A percentile compares a stretch with the other conserved stretches of the same genome.
phyloP scores from a whole-genome alignment of 768 basidiomycete genomes.

The Russula lepida region DNA sequence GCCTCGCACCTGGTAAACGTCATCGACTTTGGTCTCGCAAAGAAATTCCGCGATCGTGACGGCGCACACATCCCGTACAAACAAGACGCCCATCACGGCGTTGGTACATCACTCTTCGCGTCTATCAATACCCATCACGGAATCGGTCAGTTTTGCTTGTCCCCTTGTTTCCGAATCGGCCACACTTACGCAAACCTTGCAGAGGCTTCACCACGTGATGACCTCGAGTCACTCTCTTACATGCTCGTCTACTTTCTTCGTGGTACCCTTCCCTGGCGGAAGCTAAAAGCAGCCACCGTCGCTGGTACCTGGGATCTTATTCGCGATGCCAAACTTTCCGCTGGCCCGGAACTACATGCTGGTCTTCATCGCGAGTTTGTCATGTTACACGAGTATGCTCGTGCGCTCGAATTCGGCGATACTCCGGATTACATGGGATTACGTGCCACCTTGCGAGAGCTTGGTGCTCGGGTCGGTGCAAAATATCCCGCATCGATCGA shows the following conservation, averaged over 20 bases:
- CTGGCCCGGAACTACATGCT: constrained; percentile 52
- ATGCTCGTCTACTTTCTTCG: constrained; percentile 79
- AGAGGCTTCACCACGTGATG: constrained; percentile 73
- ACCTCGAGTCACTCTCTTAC: constrained; percentile 73
- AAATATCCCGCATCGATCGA: constrained; percentile 16
- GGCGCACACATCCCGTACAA: constrained; percentile 62
- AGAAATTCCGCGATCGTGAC: constrained; percentile 65
- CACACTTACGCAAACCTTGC: constrained; percentile 10
- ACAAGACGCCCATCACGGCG: constrained; percentile 68
- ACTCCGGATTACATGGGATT: constrained; percentile 83
- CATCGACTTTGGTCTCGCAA: constrained; percentile 81
- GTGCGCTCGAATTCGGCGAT: constrained; percentile 80
- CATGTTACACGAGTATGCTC: constrained; percentile 67
- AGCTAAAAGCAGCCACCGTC: constrained; percentile 54
- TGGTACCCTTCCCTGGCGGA: constrained; percentile 72
- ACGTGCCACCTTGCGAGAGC: constrained; percentile 57
- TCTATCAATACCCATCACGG: constrained; percentile 70
- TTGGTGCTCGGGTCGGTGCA: constrained; percentile 24
- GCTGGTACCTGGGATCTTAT: constrained; percentile 72
- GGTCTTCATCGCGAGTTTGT: constrained; percentile 77
- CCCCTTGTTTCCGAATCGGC: neutral
- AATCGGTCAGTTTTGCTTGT: constrained; percentile 41
- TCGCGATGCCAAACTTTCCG: constrained; percentile 59
- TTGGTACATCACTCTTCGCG: constrained; percentile 71
- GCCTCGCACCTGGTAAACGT: constrained; percentile 76